Evolutionary conservation across 208 protist species (phyloP).

Genomic region (Strigomonas culicis): DNA sequence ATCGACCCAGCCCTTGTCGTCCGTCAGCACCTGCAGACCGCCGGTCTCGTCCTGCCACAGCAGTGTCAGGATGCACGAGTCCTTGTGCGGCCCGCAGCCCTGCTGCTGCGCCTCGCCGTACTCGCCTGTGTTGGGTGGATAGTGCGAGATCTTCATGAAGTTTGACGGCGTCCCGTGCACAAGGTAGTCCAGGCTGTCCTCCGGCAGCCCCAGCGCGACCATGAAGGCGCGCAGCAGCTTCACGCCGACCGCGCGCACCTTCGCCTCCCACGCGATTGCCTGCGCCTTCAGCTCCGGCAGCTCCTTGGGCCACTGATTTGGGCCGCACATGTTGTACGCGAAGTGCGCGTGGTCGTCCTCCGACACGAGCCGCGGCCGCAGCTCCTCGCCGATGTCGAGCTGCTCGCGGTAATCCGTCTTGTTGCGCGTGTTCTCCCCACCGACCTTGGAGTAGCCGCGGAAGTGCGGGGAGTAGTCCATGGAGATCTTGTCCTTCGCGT

Average conservation of each 20-base stretch:
- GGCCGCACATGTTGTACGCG: neutral
- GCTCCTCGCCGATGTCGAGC: neutral
- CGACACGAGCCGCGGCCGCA: neutral
- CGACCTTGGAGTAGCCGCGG: neutral
- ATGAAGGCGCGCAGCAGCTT: conserved; percentile 9
- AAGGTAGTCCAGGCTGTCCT: neutral
- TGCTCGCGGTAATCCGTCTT: conserved; percentile 12
- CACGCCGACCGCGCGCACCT: neutral
- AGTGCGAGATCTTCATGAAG: conserved; percentile 4
- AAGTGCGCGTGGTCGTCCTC: conserved; percentile 11
- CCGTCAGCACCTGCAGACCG: conserved; percentile 16
- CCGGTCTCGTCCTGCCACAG: conserved; percentile 16
- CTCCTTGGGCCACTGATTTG: conserved; percentile 7
- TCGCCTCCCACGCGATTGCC: neutral
- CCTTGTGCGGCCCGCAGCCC: conserved; percentile 9
- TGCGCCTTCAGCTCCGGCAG: neutral
- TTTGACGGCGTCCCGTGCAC: neutral
- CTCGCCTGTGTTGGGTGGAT: conserved; percentile 5
- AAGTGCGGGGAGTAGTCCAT: conserved; percentile 12
- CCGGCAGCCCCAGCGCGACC: conserved; percentile 4
- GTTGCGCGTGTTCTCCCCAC: conserved; percentile 1
- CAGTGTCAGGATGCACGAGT: conserved; percentile 6
- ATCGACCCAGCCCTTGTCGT: conserved; percentile 14
- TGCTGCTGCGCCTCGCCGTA: neutral
- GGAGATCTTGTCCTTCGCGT: conserved; percentile 8